These are phyloP conservation scores for Coemansia sp. DNA, from an alignment of 192 early-diverging fungal genomes.

Conservation along the genomic window DNA sequence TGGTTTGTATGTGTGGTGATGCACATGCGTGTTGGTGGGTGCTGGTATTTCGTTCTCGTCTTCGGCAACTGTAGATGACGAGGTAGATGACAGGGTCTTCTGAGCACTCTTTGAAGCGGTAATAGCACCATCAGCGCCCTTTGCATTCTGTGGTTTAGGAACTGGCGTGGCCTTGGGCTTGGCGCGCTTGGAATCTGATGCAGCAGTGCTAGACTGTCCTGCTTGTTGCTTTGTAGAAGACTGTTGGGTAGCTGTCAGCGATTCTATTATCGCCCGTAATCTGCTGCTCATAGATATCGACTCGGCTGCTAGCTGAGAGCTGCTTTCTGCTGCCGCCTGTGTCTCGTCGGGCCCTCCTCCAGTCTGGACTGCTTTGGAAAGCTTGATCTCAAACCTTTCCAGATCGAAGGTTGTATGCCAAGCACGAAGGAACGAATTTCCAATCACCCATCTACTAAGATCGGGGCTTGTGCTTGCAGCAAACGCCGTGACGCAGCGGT, in stretches of 20 bases:
- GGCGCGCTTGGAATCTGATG: neutral
- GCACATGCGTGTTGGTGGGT: constrained; percentile 17
- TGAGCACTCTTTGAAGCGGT: neutral
- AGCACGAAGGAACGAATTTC: constrained; percentile 53
- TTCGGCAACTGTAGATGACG: constrained; percentile 6
- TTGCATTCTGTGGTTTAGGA: neutral
- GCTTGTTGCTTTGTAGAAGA: neutral
- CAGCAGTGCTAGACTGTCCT: neutral
- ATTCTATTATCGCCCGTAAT: constrained; percentile 22
- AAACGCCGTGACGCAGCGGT: constrained; percentile 56
- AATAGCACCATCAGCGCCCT: neutral
- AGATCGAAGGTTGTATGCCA: constrained; percentile 52
- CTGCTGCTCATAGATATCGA: constrained; percentile 16
- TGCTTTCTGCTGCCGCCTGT: neutral
- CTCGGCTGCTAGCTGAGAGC: neutral
- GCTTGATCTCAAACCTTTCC: constrained; percentile 42
- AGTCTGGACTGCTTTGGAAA: constrained; percentile 34
- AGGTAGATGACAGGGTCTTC: neutral
- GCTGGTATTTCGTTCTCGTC: neutral
- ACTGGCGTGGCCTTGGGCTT: neutral
- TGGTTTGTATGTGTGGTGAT: constrained; percentile 20
- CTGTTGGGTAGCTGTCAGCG: constrained; percentile 14
- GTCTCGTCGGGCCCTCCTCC: constrained; percentile 8
- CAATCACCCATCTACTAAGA: constrained; percentile 56
- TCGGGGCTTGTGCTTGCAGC: constrained; percentile 61